Conservation (phyloP, 2,329 filamentous ascomycete species). For the Sporothrix protearum region DNA sequence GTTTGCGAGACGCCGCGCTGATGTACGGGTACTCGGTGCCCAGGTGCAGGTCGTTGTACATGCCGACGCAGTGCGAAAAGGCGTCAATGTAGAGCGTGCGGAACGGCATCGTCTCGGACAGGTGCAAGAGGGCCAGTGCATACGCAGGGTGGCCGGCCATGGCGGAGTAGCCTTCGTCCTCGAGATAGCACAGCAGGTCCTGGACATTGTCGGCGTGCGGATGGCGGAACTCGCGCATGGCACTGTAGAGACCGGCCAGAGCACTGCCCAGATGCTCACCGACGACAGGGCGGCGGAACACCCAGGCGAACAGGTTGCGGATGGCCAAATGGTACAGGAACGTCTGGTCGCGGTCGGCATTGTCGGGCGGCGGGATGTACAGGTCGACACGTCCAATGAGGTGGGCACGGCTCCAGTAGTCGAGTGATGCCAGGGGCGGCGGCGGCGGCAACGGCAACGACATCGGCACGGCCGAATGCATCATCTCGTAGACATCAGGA, state of each 20-base stretch:
- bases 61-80: conserved; percentile 74
- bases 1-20: conserved; percentile 55
- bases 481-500: conserved; percentile 14
- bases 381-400: conserved; percentile 49
- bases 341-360: conserved; percentile 50
- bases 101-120: conserved; percentile 64
- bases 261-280: conserved; percentile 62
- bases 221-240: conserved; percentile 60
- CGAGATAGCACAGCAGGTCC: conserved; percentile 63
- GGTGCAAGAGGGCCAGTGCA: conserved; percentile 62
- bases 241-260: conserved; percentile 61
- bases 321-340: conserved; percentile 64
- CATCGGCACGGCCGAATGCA: conserved; percentile 15
- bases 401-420: conserved; percentile 27
- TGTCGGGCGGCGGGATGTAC: conserved; percentile 64
- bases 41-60: conserved; percentile 59
- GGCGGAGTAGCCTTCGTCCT: conserved; percentile 66
- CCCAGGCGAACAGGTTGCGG: conserved; percentile 72
- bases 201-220: conserved; percentile 52
- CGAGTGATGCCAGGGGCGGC: conserved; percentile 30
- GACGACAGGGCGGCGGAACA: conserved; percentile 63
- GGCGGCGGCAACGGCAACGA: conserved; percentile 23
- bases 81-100: conserved; percentile 67
- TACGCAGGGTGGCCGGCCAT: conserved; percentile 64
- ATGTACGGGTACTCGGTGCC: conserved; percentile 59